phyloP scores from a whole-genome alignment of 140 eudicot species.

The Erigeron philadelphicus region DNA sequence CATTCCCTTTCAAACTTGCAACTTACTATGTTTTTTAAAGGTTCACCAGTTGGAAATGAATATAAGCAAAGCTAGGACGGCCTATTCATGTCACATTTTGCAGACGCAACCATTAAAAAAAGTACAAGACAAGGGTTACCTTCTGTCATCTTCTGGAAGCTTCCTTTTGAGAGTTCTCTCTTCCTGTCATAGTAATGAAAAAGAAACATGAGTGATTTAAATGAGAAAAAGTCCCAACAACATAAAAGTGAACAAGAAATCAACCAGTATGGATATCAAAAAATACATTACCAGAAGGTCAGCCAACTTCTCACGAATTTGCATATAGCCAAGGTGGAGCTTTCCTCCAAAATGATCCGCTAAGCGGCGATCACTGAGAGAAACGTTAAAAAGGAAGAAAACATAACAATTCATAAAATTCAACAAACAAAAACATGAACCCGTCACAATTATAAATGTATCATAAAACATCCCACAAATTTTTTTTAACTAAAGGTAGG shows the following conservation, averaged over 20 bases:
- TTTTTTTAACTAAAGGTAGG: slow-evolving; percentile 49
- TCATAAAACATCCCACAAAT: slow-evolving; percentile 17
- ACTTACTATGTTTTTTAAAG: too few relatives aligned
- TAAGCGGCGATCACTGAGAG: slow-evolving; percentile 92
- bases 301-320: slow-evolving; percentile 92
- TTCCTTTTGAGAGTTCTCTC: slow-evolving; percentile 71
- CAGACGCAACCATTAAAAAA: neutral
- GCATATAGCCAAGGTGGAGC: slow-evolving; percentile 96
- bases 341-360: slow-evolving; percentile 99
- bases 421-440: neutral
- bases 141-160: slow-evolving; percentile 73
- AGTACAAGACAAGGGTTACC: slow-evolving; percentile 31
- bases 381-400: slow-evolving; percentile 19
- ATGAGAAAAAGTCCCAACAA: neutral
- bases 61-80: too few relatives aligned
- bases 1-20: too few relatives aligned
- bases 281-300: slow-evolving; percentile 61
- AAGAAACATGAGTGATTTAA: neutral
- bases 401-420: slow-evolving; percentile 13
- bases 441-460: neutral
- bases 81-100: neutral
- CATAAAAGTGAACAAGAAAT: slow-evolving; percentile 6
- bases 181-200: slow-evolving; percentile 51
- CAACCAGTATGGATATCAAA: neutral
- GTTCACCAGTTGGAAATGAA: too few relatives aligned